Evolutionary conservation across 768 basidiomycete genomes (phyloP).

Genomic region (Nidularia pulvinata): DNA sequence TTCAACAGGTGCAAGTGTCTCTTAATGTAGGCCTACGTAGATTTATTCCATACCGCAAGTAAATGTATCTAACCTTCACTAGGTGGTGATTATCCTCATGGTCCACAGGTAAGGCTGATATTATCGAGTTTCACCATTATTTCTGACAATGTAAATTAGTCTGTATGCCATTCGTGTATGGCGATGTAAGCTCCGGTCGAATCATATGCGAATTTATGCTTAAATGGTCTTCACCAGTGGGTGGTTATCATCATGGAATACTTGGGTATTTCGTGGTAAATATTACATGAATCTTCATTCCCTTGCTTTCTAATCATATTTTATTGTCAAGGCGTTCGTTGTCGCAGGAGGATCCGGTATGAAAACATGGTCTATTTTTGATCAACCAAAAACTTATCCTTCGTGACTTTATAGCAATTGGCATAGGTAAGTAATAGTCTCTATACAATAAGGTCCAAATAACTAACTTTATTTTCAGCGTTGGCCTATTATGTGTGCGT

Average conservation of each 20-base stretch:
- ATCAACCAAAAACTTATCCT: neutral
- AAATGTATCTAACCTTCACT: neutral
- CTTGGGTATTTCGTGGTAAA: slow-evolving; percentile 33
- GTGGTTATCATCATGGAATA: slow-evolving; percentile 33
- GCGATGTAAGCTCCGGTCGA: slow-evolving; percentile 25
- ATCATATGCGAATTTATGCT: neutral
- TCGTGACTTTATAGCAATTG: slow-evolving; percentile 19
- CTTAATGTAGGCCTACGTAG: slow-evolving; percentile 35
- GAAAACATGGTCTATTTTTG: slow-evolving; percentile 4
- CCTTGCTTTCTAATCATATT: slow-evolving; percentile 13
- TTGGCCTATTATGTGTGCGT: neutral
- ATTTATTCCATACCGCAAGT: neutral
- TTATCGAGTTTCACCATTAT: neutral
- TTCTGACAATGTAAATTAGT: slow-evolving; percentile 15
- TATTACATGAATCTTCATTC: slow-evolving; percentile 1
- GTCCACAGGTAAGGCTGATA: slow-evolving; percentile 35
- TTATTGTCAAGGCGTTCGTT: slow-evolving; percentile 21
- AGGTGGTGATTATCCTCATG: slow-evolving; percentile 40
- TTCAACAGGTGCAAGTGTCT: slow-evolving; percentile 33
- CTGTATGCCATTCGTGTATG: slow-evolving; percentile 45
- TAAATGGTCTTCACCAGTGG: slow-evolving; percentile 13
- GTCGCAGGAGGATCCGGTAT: slow-evolving; percentile 37
- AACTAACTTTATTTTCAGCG: neutral
- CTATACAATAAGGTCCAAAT: neutral
- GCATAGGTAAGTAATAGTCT: slow-evolving; percentile 20